Conservation (phyloP, 352 stramenopile genomes). For the Phytophthora quininea region DNA sequence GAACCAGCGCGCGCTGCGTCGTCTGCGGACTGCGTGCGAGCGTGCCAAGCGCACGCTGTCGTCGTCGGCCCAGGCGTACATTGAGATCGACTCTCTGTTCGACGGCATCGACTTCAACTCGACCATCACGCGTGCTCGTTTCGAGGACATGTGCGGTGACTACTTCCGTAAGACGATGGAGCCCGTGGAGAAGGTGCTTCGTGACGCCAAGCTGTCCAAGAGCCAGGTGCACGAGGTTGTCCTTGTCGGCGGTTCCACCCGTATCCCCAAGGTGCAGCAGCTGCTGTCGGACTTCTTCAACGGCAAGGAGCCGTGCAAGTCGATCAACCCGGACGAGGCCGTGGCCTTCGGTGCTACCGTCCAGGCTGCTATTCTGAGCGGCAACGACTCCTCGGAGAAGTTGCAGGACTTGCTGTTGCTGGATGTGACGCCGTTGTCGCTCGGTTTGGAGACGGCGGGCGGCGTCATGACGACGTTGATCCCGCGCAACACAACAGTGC, state of each 20-base stretch:
- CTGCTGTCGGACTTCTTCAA: conserved; percentile 71
- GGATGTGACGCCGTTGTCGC: conserved; percentile 87
- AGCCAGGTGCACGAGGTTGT: conserved; percentile 82
- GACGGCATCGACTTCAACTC: conserved; percentile 94
- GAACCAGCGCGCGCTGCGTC: conserved; percentile 91
- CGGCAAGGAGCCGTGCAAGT: conserved; percentile 75
- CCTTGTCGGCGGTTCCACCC: conserved; percentile 79
- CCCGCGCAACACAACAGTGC: conserved; percentile 86
- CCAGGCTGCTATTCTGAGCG: conserved; percentile 65
- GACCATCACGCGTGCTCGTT: conserved; percentile 90
- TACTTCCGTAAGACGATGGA: conserved; percentile 93
- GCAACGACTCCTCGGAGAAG: conserved; percentile 80
- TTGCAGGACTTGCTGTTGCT: conserved; percentile 88
- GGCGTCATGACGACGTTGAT: conserved; percentile 92
- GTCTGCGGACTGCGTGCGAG: conserved; percentile 93
- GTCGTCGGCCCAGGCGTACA: conserved; percentile 91
- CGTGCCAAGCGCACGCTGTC: conserved; percentile 95
- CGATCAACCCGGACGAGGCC: conserved; percentile 84
- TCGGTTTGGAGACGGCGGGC: conserved; percentile 87
- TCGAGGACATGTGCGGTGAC: conserved; percentile 91
- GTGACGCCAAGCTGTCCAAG: conserved; percentile 90
- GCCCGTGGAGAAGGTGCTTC: conserved; percentile 87
- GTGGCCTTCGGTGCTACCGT: conserved; percentile 84
- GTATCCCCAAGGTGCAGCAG: conserved; percentile 75
- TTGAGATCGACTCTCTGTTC: conserved; percentile 95